Evolutionary conservation across 2,329 filamentous ascomycete species (phyloP).

Genomic region (Lachnum nothofagi): DNA sequence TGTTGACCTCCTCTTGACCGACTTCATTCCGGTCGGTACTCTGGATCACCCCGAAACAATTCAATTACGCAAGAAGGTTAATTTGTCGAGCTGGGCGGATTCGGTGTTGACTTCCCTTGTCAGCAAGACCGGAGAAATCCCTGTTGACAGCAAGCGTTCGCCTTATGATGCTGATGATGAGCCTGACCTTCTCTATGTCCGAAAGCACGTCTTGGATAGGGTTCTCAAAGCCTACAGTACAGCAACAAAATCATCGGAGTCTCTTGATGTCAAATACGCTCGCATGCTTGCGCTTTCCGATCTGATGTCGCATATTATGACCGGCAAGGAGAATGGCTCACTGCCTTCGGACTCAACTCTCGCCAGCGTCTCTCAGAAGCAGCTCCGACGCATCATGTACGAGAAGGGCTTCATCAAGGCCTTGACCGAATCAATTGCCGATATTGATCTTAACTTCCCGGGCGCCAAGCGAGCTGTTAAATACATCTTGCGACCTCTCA

Average conservation of each 20-base stretch:
- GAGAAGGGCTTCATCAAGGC: constrained; percentile 93
- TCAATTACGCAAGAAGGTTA: constrained; percentile 73
- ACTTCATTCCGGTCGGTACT: constrained; percentile 60
- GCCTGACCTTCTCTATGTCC: constrained; percentile 80
- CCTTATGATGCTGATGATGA: constrained; percentile 69
- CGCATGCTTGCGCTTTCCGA: constrained; percentile 83
- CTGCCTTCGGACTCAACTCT: constrained; percentile 30
- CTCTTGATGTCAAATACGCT: constrained; percentile 79
- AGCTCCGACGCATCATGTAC: constrained; percentile 92
- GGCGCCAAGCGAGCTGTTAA: constrained; percentile 92
- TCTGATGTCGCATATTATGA: constrained; percentile 88
- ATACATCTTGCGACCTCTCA: constrained; percentile 86
- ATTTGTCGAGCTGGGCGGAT: constrained; percentile 81
- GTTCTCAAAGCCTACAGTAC: constrained; percentile 89
- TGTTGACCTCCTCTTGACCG: constrained; percentile 86
- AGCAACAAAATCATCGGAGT: constrained; percentile 70
- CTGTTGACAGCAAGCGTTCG: constrained; percentile 51
- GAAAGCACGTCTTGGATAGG: constrained; percentile 91
- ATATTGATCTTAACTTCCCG: constrained; percentile 92
- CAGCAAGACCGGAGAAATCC: constrained; percentile 76
- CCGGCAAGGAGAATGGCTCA: constrained; percentile 63
- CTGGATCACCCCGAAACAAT: constrained; percentile 70
- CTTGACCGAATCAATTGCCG: constrained; percentile 84
- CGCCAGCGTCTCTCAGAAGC: constrained; percentile 61
- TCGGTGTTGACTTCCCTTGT: constrained; percentile 82